A percentile compares a stretch with the other conserved stretches of the same genome.
These are phyloP conservation scores for Coprinopsis sp. DNA, from an alignment of 768 basidiomycete genomes.

Conservation along the genomic window DNA sequence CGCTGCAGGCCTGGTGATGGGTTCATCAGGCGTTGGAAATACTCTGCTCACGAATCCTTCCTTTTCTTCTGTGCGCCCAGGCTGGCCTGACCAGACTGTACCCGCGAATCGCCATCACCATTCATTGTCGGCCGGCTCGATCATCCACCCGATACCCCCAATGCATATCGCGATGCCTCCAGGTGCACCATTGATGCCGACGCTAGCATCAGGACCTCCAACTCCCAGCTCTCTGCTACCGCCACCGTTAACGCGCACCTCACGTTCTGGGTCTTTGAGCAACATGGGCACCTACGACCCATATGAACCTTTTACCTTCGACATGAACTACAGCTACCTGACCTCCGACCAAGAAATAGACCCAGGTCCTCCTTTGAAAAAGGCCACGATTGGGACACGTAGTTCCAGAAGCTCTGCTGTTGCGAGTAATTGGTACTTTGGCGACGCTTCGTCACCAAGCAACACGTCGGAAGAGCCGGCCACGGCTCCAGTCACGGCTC, in stretches of 20 bases:
- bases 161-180: constrained; percentile 6
- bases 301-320: neutral
- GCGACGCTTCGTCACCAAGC: constrained; percentile 22
- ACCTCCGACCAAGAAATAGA: constrained; percentile 11
- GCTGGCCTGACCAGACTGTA: constrained; percentile 37
- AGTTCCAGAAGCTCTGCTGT: constrained; percentile 1
- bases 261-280: constrained; percentile 7
- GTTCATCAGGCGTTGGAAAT: too few species aligned
- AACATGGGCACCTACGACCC: too few species aligned
- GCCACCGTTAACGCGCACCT: constrained; percentile 2
- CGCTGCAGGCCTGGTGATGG: too few species aligned
- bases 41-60: constrained; percentile 17
- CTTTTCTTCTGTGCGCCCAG: constrained; percentile 28
- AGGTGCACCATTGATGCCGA: constrained; percentile 1
- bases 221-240: constrained; percentile 12
- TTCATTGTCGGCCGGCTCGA: constrained; percentile 37
- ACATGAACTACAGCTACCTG: neutral
- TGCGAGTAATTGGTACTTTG: constrained; percentile 16
- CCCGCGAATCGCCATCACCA: constrained; percentile 37
- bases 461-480: constrained; percentile 26
- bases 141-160: constrained; percentile 21
- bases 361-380: constrained; percentile 4
- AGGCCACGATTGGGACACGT: constrained; percentile 1
- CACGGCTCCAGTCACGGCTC: constrained; percentile 30
- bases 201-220: constrained; percentile 6